These are phyloP conservation scores for Fomitopsis pulvina DNA, from an alignment of 768 basidiomycete genomes.

Conservation along the genomic window DNA sequence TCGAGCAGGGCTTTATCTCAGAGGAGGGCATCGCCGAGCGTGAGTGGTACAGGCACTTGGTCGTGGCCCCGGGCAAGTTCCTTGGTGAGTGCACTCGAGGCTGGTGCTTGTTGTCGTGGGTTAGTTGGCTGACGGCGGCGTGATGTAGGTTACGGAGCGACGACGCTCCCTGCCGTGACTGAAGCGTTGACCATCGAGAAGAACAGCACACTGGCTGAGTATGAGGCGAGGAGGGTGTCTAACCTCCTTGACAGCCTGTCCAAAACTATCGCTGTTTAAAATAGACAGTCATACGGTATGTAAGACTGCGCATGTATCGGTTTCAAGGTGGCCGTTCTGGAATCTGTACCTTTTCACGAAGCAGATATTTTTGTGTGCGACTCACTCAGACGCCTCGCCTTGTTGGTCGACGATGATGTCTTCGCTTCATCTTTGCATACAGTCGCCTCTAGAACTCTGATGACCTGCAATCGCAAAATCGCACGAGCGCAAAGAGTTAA, in stretches of 20 bases:
- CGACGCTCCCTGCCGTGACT: conserved; percentile 73
- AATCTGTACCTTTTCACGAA: too few relatives aligned
- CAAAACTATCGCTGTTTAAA: conserved; percentile 12
- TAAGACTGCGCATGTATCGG: too few relatives aligned
- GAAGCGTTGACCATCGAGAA: conserved; percentile 70
- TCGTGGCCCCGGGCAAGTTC: conserved; percentile 83
- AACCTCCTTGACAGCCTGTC: conserved; percentile 38
- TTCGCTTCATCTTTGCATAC: too few relatives aligned
- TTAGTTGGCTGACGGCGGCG: background rate
- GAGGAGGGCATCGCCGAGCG: conserved; percentile 69
- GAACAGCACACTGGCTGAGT: conserved; percentile 50
- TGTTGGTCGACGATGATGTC: too few relatives aligned
- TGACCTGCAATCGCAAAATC: too few relatives aligned
- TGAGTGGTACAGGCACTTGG: conserved; percentile 84
- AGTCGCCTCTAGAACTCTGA: too few relatives aligned
- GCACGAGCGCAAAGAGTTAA: too few relatives aligned
- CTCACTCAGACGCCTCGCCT: too few relatives aligned
- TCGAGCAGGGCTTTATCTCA: conserved; percentile 78
- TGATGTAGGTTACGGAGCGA: conserved; percentile 69
- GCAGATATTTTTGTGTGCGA: too few relatives aligned
- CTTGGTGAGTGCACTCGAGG: conserved; percentile 43
- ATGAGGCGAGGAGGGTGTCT: conserved; percentile 56
- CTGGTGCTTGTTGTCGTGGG: background rate
- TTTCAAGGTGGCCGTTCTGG: background rate
- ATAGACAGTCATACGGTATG: too few relatives aligned